Evolutionary conservation across 2,329 filamentous ascomycete genomes (phyloP), one percentile per base, ranked within the genome.

Genomic region (Trichoderma oligosporum): DNA sequence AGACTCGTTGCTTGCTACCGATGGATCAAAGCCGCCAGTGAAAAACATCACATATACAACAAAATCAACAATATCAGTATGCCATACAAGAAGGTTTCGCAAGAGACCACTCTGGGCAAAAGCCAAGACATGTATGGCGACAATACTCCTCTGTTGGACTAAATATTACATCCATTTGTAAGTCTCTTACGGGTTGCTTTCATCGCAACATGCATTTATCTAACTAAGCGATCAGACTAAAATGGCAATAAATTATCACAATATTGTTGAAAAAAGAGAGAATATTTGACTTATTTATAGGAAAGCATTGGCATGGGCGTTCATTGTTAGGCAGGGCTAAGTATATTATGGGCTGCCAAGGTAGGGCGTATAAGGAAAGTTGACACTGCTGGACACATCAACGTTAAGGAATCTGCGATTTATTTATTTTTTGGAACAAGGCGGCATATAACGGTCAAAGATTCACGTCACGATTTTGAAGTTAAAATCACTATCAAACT

Each of bases 1-100:
- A 46, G 57, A 36, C 22, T 59, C 11, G 18, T 47, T 42, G 39
- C 51, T 35, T 59, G 42, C 53, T 59, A 39, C 24, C 57, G 41
- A 24, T 57, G 57, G 57, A 57, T 59, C 57, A 59, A 52, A 16
- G 33, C 52, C 12, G 56, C 48, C 8, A 46, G 57, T 25, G 57
- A 46, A 14, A 46, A 16, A 24, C 35, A 39, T 11, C 36, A 29
- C n/a, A 27, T 56, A 12, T 59, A 57, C 45, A 39, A 5, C 35
- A 59, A 47, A 36, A 46, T 59, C 24, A 47, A 46, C 39, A 46
- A 24, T 25, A 49, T 33, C 29, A 39, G 36, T 24, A 35, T 35
- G 4, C 31, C 52, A 18, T 59, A 51, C 31, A 59, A 49, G 44
- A 57, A 59, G 31, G n/a, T 44, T 14, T 11, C 11, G n/a, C 20